Conservation (phyloP, 2,329 filamentous ascomycete genomes). For the Botrytis cinerea region DNA sequence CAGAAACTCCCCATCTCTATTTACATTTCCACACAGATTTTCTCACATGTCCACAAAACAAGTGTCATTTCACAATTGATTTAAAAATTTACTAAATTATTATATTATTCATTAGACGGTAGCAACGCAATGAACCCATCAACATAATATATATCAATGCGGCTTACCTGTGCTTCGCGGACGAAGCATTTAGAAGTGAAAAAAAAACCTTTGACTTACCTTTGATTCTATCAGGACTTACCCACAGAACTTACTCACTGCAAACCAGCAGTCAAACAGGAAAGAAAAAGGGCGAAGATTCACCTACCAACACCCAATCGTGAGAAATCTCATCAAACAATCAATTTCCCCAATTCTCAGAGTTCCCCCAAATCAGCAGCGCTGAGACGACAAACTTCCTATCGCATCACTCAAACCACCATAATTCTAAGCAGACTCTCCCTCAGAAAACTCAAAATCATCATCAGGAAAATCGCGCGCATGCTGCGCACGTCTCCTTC, state of each 20-base stretch:
- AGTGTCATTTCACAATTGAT: neutral
- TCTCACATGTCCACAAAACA: neutral
- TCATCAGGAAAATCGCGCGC: neutral
- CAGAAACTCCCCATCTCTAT: neutral
- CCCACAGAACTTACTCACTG: too few relatives aligned
- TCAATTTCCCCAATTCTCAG: too few relatives aligned
- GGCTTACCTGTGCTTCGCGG: neutral
- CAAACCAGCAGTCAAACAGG: too few relatives aligned
- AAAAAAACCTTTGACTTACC: neutral
- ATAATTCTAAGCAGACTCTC: neutral
- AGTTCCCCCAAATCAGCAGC: too few relatives aligned
- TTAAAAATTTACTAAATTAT: neutral
- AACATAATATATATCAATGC: neutral
- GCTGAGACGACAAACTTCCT: too few relatives aligned
- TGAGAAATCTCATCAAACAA: too few relatives aligned
- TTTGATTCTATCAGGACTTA: neutral
- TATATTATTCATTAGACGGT: neutral
- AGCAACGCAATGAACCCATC: neutral
- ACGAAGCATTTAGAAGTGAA: neutral
- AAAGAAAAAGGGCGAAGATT: too few relatives aligned
- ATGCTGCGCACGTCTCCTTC: neutral
- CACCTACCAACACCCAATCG: too few relatives aligned
- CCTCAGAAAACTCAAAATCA: neutral
- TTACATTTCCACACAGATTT: fast-evolving
- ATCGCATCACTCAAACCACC: too few relatives aligned